phyloP scores from a whole-genome alignment of 192 early-diverging fungal species.

The Bifiguratus adelaidae region DNA sequence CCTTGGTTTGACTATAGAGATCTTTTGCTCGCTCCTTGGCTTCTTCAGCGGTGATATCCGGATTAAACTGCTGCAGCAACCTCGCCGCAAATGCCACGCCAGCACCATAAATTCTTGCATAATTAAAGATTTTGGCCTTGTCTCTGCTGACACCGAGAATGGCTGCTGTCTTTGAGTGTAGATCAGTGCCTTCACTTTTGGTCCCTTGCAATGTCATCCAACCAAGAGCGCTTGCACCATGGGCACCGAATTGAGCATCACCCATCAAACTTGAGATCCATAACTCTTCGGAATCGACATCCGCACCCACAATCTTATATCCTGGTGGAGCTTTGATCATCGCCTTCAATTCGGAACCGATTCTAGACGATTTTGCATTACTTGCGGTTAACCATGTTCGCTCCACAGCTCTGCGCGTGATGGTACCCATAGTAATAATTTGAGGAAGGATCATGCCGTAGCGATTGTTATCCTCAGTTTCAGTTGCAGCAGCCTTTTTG shows the following conservation, averaged over 20 bases:
- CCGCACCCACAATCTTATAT: slow-evolving; percentile 86
- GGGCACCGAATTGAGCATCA: slow-evolving; percentile 86
- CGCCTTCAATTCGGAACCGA: slow-evolving; percentile 92
- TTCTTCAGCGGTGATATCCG: slow-evolving; percentile 50
- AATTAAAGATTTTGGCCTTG: slow-evolving; percentile 93
- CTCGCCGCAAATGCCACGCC: slow-evolving; percentile 72
- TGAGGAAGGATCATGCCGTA: slow-evolving; percentile 83
- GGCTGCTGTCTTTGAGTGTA: slow-evolving; percentile 85
- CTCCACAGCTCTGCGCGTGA: slow-evolving; percentile 91
- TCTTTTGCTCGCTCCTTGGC: slow-evolving; percentile 53
- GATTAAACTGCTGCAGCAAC: slow-evolving; percentile 70
- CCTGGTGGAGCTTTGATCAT: slow-evolving; percentile 74
- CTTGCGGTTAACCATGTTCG: slow-evolving; percentile 92
- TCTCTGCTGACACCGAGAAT: slow-evolving; percentile 83
- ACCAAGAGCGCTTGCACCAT: slow-evolving; percentile 87
- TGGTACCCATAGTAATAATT: slow-evolving; percentile 87
- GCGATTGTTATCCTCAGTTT: not conserved
- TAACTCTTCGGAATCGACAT: slow-evolving; percentile 94
- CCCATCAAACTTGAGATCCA: slow-evolving; percentile 94
- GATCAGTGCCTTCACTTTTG: slow-evolving; percentile 78
- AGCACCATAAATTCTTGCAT: slow-evolving; percentile 92
- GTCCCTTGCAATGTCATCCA: slow-evolving; percentile 98
- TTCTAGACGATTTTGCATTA: slow-evolving; percentile 79
- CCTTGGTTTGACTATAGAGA: slow-evolving; percentile 81
- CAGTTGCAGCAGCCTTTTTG: slow-evolving; percentile 1